phyloP scores from a whole-genome alignment of 1,284 basidiomycete species.

The Ganoderma resinaceum region DNA sequence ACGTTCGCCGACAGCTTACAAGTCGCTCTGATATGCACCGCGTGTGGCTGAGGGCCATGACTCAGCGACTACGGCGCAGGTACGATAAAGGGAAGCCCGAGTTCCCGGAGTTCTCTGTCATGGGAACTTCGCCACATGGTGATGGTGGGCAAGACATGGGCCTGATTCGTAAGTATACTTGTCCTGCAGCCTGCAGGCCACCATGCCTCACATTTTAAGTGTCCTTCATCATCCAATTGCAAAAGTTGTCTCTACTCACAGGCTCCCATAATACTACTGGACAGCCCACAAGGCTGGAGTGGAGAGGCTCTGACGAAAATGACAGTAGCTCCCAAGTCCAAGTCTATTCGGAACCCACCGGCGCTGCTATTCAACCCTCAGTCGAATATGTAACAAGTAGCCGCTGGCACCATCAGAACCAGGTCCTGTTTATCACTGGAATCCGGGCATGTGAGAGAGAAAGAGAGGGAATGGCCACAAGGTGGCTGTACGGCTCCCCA shows the following conservation, averaged over 20 bases:
- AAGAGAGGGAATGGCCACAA: neutral
- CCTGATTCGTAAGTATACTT: neutral
- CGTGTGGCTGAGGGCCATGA: neutral
- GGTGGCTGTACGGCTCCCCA: neutral
- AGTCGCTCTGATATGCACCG: neutral
- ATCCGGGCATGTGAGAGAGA: neutral
- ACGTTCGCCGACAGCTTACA: neutral
- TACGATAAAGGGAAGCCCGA: neutral
- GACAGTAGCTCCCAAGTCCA: no score
- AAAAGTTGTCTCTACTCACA: neutral
- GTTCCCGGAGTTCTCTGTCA: neutral
- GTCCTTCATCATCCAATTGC: neutral
- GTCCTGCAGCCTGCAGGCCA: neutral
- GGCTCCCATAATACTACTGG: neutral
- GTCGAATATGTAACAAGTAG: neutral
- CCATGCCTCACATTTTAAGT: neutral
- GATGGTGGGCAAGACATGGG: neutral
- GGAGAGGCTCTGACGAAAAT: neutral
- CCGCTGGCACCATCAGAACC: neutral
- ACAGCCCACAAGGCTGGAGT: neutral
- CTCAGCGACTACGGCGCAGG: neutral
- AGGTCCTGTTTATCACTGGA: neutral
- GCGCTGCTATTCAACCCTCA: neutral
- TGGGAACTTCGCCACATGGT: neutral
- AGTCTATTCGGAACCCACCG: neutral